phyloP scores from a whole-genome alignment of 768 basidiomycete genomes.

The Crassisporium funariophilum region DNA sequence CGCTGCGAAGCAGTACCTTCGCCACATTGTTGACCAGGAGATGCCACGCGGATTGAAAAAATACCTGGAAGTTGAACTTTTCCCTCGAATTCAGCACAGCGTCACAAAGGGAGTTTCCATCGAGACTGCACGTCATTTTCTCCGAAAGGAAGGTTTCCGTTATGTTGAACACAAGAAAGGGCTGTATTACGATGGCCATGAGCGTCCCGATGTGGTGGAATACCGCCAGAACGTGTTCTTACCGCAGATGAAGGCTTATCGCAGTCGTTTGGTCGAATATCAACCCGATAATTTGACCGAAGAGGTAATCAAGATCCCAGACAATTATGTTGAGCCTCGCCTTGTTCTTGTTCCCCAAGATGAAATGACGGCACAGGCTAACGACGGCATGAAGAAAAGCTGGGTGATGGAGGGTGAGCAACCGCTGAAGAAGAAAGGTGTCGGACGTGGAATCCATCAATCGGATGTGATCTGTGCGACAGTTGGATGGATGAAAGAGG shows the following conservation, averaged over 20 bases:
- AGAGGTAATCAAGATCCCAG: slow-evolving; percentile 1
- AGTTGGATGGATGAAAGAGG: slow-evolving; percentile 31
- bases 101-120: slow-evolving; percentile 31
- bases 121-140: slow-evolving; percentile 31
- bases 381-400: slow-evolving; percentile 31
- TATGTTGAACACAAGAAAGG: slow-evolving; percentile 31
- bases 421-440: slow-evolving; percentile 38
- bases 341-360: slow-evolving; percentile 36
- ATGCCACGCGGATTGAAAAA: slow-evolving; percentile 36
- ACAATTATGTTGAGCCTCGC: slow-evolving; percentile 22
- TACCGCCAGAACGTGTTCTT: slow-evolving; percentile 34
- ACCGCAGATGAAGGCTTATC: slow-evolving; percentile 27
- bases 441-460: slow-evolving; percentile 38
- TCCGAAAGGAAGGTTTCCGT: slow-evolving; percentile 30
- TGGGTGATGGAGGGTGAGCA: slow-evolving; percentile 39
- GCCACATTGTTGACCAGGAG: slow-evolving; percentile 27
- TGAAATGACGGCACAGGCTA: slow-evolving; percentile 43
- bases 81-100: slow-evolving; percentile 30
- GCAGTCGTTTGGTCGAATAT: slow-evolving; percentile 20
- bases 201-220: slow-evolving; percentile 35
- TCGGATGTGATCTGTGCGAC: slow-evolving; percentile 38
- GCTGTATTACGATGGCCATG: slow-evolving; percentile 39
- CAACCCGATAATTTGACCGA: slow-evolving; percentile 9
- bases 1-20: slow-evolving; percentile 30
- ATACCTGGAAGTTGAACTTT: slow-evolving; percentile 35